Conservation (phyloP, 257 asterid genomes). For the Dorcoceras hygrometricum region DNA sequence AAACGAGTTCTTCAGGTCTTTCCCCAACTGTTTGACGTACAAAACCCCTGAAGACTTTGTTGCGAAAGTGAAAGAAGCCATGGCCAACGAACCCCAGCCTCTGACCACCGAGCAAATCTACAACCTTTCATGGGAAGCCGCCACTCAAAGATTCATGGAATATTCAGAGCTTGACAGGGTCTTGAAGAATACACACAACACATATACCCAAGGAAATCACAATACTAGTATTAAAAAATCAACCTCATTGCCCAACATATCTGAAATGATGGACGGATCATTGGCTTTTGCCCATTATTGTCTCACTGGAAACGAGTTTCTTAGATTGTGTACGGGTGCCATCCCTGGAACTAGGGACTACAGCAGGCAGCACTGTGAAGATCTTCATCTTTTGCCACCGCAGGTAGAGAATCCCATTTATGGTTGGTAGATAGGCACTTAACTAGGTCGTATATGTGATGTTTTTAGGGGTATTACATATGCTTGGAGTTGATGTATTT, state of each 20-base stretch:
- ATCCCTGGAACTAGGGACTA: slow-evolving; percentile 79
- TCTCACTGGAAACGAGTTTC: slow-evolving; percentile 81
- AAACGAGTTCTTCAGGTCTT: slow-evolving; percentile 85
- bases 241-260: slow-evolving; percentile 60
- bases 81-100: slow-evolving; percentile 82
- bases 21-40: slow-evolving; percentile 91
- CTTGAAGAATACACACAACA: slow-evolving; percentile 31
- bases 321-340: slow-evolving; percentile 85
- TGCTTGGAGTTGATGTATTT: slow-evolving; percentile 19
- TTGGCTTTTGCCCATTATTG: slow-evolving; percentile 88
- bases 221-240: slow-evolving; percentile 47
- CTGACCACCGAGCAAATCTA: slow-evolving; percentile 78
- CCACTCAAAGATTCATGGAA: slow-evolving; percentile 87
- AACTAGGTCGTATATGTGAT: slow-evolving; percentile 32
- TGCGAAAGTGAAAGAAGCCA: slow-evolving; percentile 82
- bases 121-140: slow-evolving; percentile 98
- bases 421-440: slow-evolving; percentile 69
- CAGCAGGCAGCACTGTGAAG: slow-evolving; percentile 65
- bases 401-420: slow-evolving; percentile 90
- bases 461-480: slow-evolving; percentile 14
- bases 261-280: slow-evolving; percentile 74
- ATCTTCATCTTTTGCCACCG: slow-evolving; percentile 79
- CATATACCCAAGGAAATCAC: slow-evolving; percentile 26
- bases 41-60: slow-evolving; percentile 88
- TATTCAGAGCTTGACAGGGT: slow-evolving; percentile 75